Percentiles rank a stretch among this genome's conserved stretches.
These are phyloP conservation scores for Geosmithia putterillii DNA, from an alignment of 2,329 filamentous ascomycete genomes.

Conservation along the genomic window DNA sequence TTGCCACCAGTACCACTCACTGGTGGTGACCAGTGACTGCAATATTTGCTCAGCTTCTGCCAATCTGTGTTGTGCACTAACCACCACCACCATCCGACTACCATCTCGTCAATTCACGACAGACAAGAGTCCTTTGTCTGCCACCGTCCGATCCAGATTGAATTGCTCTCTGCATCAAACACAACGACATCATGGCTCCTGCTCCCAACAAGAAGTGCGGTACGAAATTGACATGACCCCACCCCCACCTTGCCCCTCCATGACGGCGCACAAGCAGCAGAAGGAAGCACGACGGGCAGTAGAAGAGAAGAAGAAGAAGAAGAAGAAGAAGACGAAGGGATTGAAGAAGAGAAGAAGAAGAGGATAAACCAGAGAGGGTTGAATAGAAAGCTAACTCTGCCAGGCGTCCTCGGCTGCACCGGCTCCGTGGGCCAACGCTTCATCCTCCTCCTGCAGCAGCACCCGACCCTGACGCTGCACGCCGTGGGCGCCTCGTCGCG, in stretches of 20 bases:
- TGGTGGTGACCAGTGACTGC: too few relatives aligned
- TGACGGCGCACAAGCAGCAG: constrained; percentile 1
- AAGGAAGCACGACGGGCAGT: too few relatives aligned
- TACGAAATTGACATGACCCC: constrained; percentile 18
- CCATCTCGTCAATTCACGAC: not conserved
- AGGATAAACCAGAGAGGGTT: too few relatives aligned
- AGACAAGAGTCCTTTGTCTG: too few relatives aligned
- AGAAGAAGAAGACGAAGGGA: too few relatives aligned
- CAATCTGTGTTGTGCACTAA: not conserved
- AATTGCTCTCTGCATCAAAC: not conserved
- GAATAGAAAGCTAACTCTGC: too few relatives aligned
- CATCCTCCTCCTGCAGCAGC: constrained; percentile 78
- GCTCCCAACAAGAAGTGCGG: constrained; percentile 48
- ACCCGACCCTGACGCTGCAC: constrained; percentile 77
- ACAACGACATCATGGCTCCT: constrained; percentile 13
- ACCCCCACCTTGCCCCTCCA: constrained; percentile 20
- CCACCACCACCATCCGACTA: not conserved
- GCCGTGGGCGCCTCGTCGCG: constrained; percentile 82
- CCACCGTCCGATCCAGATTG: not conserved
- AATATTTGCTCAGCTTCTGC: not conserved
- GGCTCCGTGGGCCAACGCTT: constrained; percentile 94
- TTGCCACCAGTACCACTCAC: too few relatives aligned
- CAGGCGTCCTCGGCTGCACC: constrained; percentile 76
- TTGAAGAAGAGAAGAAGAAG: not conserved
- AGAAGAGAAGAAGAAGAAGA: too few relatives aligned